Base-by-base conservation (phyloP, 78 protist species). In the Goniomonas avonlea region DNA sequence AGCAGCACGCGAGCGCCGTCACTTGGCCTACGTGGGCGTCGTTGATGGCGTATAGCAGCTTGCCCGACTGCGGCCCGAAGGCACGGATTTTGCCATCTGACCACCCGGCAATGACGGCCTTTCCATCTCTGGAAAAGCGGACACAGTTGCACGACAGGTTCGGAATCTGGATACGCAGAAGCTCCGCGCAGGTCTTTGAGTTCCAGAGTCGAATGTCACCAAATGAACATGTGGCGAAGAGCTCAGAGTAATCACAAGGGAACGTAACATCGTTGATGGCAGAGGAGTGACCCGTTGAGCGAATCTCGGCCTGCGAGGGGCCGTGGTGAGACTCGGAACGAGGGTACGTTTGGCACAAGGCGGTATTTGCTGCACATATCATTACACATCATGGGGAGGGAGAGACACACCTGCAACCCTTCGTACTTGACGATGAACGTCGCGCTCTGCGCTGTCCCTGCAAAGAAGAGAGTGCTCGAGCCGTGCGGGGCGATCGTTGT, bases 11-110 rank as follows among this genome's bases (percentile, higher is more conserved):
- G 27, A 86, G 1, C n/a, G 88, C 79, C 23, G 86, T 86, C 77
- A 86, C 87, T 0, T 79, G 87, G 20, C 80, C 80, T 18, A 79
- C 59, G 73, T 89, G 93, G 7, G 93, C 93, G 61, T 85, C 82
- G 79, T 82, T 38, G 81, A 89, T 85, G 23, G 65, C 86, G 75
- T 23, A 88, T 7, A 63, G 74, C 77, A 85, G 71, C 45, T 65
- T 78, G 21, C 93, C 90, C 5, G 88, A 77, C 79, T 89, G 80
- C 37, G 93, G 93, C 9, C 85, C 89, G 29, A 89, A 89, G 29
- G 88, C 88, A 17, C 93, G 84, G 47, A 89, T 53, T 48, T 65
- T 69, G 39, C 90, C 93, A 63, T 90, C 94, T 27, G 37, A 13
- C 90, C 90, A 86, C 1, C 90, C 90, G 27, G 63, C n/a, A 37